A percentile compares a stretch with the other conserved stretches of the same genome.
Evolutionary conservation across 2,329 filamentous ascomycete species (phyloP).

Genomic region (Alternaria sp.): DNA sequence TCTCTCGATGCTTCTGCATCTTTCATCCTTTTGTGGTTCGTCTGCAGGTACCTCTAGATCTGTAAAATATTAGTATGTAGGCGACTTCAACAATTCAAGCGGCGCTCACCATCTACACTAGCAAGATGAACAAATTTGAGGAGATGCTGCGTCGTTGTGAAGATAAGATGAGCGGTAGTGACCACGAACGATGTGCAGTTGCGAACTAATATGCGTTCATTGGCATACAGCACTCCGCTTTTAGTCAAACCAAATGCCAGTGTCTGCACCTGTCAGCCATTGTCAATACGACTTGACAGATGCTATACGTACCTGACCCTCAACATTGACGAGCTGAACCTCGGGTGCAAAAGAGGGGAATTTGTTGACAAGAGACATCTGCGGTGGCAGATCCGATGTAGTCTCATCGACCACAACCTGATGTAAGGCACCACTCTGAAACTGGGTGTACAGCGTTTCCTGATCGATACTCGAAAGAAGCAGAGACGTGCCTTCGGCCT

Average conservation of each 20-base stretch:
- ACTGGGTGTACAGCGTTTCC: conserved; percentile 31
- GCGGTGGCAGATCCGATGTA: conserved; percentile 22
- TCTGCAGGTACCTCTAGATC: conserved; percentile 84
- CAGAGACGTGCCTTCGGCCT: conserved; percentile 32
- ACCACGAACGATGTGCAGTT: conserved; percentile 92
- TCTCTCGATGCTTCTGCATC: conserved; percentile 90
- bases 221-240: conserved; percentile 80
- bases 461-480: conserved; percentile 35
- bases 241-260: conserved; percentile 72
- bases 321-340: conserved; percentile 27
- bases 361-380: conserved; percentile 27
- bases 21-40: conserved; percentile 89
- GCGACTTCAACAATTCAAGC: no score
- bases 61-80: conserved; percentile 46
- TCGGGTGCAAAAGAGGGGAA: conserved; percentile 42
- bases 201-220: conserved; percentile 75
- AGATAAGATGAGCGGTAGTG: conserved; percentile 83
- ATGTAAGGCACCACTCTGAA: conserved; percentile 34
- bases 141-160: conserved; percentile 90
- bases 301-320: conserved; percentile 34
- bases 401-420: conserved; percentile 20
- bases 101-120: conserved; percentile 64
- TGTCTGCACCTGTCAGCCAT: conserved; percentile 43
- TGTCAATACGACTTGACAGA: conserved; percentile 15
- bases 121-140: conserved; percentile 92